Percentiles rank a stretch among this genome's conserved stretches.
Conservation (phyloP, 371 early-diverging fungal species). For the Rhizopus sp. region DNA sequence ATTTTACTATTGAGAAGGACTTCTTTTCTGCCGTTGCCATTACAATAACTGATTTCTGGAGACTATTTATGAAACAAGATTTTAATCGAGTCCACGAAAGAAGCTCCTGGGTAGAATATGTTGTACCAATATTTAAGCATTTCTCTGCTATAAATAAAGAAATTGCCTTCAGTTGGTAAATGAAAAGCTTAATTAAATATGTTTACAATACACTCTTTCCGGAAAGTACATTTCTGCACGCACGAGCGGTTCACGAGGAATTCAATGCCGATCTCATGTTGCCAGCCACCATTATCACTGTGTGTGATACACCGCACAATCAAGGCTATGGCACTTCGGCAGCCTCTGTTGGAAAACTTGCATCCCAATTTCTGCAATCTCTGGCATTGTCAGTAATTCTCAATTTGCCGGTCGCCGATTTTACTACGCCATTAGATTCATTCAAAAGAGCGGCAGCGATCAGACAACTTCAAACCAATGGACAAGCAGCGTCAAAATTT, state of each 20-base stretch:
- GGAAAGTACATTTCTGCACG: too few relatives aligned
- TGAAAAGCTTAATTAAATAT: slow-evolving; percentile 10
- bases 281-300: slow-evolving; percentile 10
- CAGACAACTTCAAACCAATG: not conserved
- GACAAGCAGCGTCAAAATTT: not conserved
- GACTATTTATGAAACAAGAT: slow-evolving; percentile 13
- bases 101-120: slow-evolving; percentile 19
- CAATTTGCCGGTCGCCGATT: not conserved
- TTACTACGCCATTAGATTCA: not conserved
- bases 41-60: slow-evolving; percentile 19
- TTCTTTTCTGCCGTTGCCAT: slow-evolving; percentile 14
- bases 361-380: slow-evolving; percentile 11
- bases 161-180: too few relatives aligned
- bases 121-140: slow-evolving; percentile 15
- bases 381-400: slow-evolving; percentile 9
- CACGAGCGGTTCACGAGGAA: slow-evolving; percentile 7
- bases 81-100: slow-evolving; percentile 12
- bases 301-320: slow-evolving; percentile 15
- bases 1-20: slow-evolving; percentile 7
- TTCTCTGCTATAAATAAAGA: slow-evolving; percentile 13
- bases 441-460: not conserved
- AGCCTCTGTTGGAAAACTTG: slow-evolving; percentile 7
- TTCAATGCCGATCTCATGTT: slow-evolving; percentile 7
- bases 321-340: slow-evolving; percentile 11
- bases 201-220: slow-evolving; percentile 16